A percentile compares a stretch with the other conserved stretches of the same genome.
Evolutionary conservation across 768 basidiomycete species (phyloP).

Genomic region (Coprinellus aureogranulatus): DNA sequence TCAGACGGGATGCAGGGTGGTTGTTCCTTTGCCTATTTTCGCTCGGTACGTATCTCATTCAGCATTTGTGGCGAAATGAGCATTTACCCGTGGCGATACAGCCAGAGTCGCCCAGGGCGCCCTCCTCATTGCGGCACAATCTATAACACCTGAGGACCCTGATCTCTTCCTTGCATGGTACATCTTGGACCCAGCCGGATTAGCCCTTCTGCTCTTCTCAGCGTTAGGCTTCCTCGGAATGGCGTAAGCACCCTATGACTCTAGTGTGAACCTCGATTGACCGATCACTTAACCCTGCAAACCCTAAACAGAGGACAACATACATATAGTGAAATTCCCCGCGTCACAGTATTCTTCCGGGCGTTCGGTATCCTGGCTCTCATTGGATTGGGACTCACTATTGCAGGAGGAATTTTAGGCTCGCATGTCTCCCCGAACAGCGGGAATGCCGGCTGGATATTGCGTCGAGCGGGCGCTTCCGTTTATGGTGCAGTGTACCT

Average conservation of each 20-base stretch:
- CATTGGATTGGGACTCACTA: slow-evolving; percentile 38
- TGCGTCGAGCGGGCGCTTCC: slow-evolving; percentile 43
- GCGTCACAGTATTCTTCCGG: slow-evolving; percentile 37
- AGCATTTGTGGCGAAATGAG: background rate
- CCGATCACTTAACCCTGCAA: background rate
- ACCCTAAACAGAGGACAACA: slow-evolving; percentile 41
- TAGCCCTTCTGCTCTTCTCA: slow-evolving; percentile 40
- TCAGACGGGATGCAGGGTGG: slow-evolving; percentile 63
- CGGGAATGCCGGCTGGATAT: slow-evolving; percentile 31
- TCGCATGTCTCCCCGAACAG: slow-evolving; percentile 32
- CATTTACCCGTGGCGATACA: slow-evolving; percentile 21
- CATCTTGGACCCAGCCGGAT: slow-evolving; percentile 44
- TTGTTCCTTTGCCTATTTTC: slow-evolving; percentile 64
- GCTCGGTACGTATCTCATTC: slow-evolving; percentile 44
- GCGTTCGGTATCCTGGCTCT: slow-evolving; percentile 35
- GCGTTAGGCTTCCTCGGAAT: slow-evolving; percentile 51
- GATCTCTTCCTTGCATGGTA: slow-evolving; percentile 54
- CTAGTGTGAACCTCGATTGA: slow-evolving; percentile 13
- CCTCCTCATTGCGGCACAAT: slow-evolving; percentile 55
- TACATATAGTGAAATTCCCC: slow-evolving; percentile 49
- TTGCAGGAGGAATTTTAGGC: slow-evolving; percentile 48
- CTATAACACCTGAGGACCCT: slow-evolving; percentile 28
- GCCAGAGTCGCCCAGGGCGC: slow-evolving; percentile 59
- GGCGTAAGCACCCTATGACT: slow-evolving; percentile 34
- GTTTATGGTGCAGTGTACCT: slow-evolving; percentile 43